A percentile compares a stretch with the other conserved stretches of the same genome.
phyloP scores from a whole-genome alignment of 306 rosid species.

The Lupinus albus region DNA sequence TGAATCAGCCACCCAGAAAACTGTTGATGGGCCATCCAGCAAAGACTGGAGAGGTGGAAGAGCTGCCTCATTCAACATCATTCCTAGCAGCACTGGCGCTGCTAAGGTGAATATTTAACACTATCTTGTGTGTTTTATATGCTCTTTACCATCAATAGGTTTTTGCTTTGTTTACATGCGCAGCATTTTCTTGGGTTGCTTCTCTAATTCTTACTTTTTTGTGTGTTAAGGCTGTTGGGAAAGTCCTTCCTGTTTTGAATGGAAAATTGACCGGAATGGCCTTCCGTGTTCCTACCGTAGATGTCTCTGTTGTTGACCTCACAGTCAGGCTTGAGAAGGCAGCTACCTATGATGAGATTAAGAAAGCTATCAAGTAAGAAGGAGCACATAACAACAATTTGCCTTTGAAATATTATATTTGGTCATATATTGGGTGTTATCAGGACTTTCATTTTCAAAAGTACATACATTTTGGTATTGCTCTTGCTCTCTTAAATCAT shows the following conservation, averaged over 20 bases:
- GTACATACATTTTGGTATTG: not conserved
- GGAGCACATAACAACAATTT: not conserved
- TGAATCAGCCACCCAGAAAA: conserved; percentile 78
- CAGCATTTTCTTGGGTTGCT: not conserved
- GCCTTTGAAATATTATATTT: not conserved
- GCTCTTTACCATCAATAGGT: no score
- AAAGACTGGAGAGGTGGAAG: conserved; percentile 99
- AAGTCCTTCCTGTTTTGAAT: conserved; percentile 67
- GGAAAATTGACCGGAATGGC: conserved; percentile 90
- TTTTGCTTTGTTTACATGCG: not conserved
- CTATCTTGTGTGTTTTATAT: not conserved
- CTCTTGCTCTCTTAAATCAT: not conserved
- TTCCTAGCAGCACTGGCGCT: conserved; percentile 96
- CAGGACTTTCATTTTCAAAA: not conserved
- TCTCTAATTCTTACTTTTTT: not conserved
- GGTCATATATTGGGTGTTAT: not conserved
- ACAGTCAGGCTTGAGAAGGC: conserved; percentile 65
- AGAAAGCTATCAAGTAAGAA: conserved; percentile 75
- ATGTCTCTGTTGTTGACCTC: conserved; percentile 83
- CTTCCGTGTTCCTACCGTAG: conserved; percentile 78
- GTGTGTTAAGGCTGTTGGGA: conserved; percentile 67
- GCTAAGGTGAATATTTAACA: conserved; percentile 64
- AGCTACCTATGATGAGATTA: conserved; percentile 60
- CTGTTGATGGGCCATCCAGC: conserved; percentile 87
- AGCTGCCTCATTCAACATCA: conserved; percentile 89